Base-by-base conservation (phyloP, 2,329 filamentous ascomycete genomes). In the Monosporascus ibericus region DNA sequence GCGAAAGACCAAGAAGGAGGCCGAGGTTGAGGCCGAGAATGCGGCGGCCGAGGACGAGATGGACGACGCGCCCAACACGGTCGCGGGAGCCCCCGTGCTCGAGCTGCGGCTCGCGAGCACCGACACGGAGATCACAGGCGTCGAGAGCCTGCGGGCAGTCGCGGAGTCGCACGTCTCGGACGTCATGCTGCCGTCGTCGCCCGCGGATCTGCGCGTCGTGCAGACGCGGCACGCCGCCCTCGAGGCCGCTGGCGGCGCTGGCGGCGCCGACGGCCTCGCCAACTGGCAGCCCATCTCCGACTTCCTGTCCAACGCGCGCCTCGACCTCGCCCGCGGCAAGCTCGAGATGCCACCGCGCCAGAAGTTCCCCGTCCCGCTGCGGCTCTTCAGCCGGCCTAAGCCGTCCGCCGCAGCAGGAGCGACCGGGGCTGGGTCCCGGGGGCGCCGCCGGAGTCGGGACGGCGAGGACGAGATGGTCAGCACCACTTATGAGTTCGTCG, bases 191-290 rank as follows among this genome's bases (percentile, higher is more conserved):
- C 79, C 79, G 1, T 52, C 60, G 0, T 66, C 72, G 34, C 68
- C 66, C 47, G 73, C 82, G 48, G 80, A 83, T 57, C 62, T 77
- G 38, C 77, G 77, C 40, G 54, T 81, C 44, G 64, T 65, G 2
- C 74, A 77, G 62, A 62, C 63, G 18, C 63, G 69, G 6, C 65
- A 68, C 38, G 65, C 60, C 52, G 48, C 55, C 18, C 62, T 75
- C 14, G 51, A 56, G 11, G 66, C 63, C 30, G n/a, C 53, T 37
- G 55, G 56, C 14, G 60, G 56, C 30, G n/a, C 53, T 37, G 55
- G 56, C 14, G 60, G 56, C 40, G 34, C 50, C 5, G 53, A 48
- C 24, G 48, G 65, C 9, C 54, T 68, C 5, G 49, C 56, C 3
- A 38, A 55, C 37, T 68, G 67, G 63, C 56, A 61, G 27, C 65